Conservation (phyloP, 805 yeast genomes). For the Candida loeiensis region DNA sequence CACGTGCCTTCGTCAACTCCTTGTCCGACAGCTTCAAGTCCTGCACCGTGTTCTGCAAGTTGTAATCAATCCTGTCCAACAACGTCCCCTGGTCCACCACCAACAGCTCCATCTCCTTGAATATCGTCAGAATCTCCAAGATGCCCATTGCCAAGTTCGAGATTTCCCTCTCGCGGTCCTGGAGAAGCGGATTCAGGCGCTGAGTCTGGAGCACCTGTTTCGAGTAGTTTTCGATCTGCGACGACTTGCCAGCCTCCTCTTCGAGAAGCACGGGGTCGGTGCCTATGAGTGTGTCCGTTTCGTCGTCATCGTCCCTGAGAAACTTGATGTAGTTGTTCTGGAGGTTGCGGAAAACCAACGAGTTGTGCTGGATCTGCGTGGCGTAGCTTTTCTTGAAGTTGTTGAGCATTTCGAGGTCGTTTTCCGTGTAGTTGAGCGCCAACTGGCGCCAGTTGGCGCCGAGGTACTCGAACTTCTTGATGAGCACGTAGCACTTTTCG, state of each 20-base stretch:
- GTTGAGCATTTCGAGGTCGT: slow-evolving; percentile 63
- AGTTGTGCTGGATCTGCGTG: slow-evolving; percentile 70
- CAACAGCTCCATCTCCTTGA: slow-evolving; percentile 86
- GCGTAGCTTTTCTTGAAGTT: slow-evolving; percentile 87
- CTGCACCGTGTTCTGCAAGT: slow-evolving; percentile 72
- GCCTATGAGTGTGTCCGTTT: slow-evolving; percentile 25
- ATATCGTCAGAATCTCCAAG: slow-evolving; percentile 86
- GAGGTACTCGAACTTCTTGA: slow-evolving; percentile 57
- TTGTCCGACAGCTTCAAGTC: slow-evolving; percentile 74
- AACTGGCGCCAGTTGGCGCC: slow-evolving; percentile 39
- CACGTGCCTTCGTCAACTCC: slow-evolving; percentile 71
- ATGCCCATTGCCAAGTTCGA: slow-evolving; percentile 91
- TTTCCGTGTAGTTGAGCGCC: slow-evolving; percentile 35
- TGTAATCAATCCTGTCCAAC: slow-evolving; percentile 90
- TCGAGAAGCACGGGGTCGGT: slow-evolving; percentile 9
- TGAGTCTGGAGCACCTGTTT: slow-evolving; percentile 51
- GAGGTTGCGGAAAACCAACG: slow-evolving; percentile 75
- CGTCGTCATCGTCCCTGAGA: slow-evolving; percentile 75
- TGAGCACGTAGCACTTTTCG: slow-evolving; percentile 72
- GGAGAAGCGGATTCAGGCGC: slow-evolving; percentile 32
- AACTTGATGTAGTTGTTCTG: slow-evolving; percentile 88
- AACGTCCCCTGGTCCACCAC: slow-evolving; percentile 95
- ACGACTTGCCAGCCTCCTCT: slow-evolving; percentile 24
- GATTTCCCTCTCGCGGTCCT: slow-evolving; percentile 85
- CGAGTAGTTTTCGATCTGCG: slow-evolving; percentile 49